These are phyloP conservation scores for Limonium bicolor DNA, from an alignment of 148 eudicot species.

Conservation along the genomic window DNA sequence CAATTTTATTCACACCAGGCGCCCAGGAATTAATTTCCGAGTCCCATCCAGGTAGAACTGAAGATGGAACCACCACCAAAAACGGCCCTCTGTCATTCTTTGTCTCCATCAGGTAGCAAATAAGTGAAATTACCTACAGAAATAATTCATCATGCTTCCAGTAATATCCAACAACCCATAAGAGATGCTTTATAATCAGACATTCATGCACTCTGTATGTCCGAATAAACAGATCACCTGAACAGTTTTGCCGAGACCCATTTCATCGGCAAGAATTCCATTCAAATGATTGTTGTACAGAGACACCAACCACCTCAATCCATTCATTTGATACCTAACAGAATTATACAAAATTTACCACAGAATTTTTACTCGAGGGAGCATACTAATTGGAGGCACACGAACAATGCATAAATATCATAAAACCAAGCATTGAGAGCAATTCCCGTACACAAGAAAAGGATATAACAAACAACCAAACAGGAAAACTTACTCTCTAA, in stretches of 20 bases:
- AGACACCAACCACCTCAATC: constrained; percentile 90
- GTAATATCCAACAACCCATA: too few species aligned
- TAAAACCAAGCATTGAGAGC: background rate
- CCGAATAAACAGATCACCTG: constrained; percentile 65
- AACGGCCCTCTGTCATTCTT: constrained; percentile 98
- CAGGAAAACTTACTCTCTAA: constrained; percentile 64
- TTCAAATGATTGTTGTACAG: constrained; percentile 94
- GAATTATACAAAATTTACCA: too few species aligned
- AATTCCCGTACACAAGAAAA: background rate
- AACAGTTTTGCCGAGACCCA: constrained; percentile 99
- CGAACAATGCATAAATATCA: background rate
- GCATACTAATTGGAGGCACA: background rate
- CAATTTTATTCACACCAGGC: constrained; percentile 74
- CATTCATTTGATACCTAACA: constrained; percentile 95
- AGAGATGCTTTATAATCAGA: too few species aligned
- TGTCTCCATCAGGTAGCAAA: constrained; percentile 89
- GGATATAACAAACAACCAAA: background rate
- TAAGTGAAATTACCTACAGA: constrained; percentile 73
- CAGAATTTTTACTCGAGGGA: too few species aligned
- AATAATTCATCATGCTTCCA: constrained; percentile 7
- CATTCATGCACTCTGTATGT: too few species aligned
- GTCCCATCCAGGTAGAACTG: constrained; percentile 97
- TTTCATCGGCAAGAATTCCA: constrained; percentile 99
- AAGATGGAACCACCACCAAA: constrained; percentile 92
- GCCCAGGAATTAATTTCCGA: constrained; percentile 87